Evolutionary conservation across 2,329 filamentous ascomycete species (phyloP).

Genomic region (Sphaerulina vaccinii): DNA sequence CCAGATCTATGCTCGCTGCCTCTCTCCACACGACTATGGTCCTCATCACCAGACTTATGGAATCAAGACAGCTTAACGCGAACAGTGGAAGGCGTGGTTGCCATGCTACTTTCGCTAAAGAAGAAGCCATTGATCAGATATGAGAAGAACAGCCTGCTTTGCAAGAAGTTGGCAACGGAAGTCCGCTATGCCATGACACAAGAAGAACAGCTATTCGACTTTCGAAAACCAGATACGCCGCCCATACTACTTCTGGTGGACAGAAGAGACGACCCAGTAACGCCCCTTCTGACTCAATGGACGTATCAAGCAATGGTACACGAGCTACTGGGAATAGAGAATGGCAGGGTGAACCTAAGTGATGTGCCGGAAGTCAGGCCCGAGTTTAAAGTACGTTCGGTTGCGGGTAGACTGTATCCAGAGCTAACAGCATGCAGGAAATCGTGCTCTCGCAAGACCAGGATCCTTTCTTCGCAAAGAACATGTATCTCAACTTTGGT

Average conservation of each 20-base stretch:
- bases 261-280: conserved; percentile 89
- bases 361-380: conserved; percentile 45
- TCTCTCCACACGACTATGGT: conserved; percentile 34
- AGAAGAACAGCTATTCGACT: conserved; percentile 95
- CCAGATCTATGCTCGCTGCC: conserved; percentile 64
- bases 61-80: conserved; percentile 84
- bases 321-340: conserved; percentile 87
- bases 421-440: conserved; percentile 54
- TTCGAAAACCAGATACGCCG: conserved; percentile 89
- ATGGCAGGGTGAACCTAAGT: conserved; percentile 87
- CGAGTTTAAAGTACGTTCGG: conserved; percentile 31
- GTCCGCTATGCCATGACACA: conserved; percentile 90
- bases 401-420: background rate
- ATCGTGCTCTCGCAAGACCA: conserved; percentile 95
- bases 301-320: conserved; percentile 99
- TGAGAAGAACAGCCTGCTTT: conserved; percentile 82
- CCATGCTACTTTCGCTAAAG: conserved; percentile 82
- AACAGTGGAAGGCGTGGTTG: conserved; percentile 82
- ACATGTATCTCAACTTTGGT: conserved; percentile 98
- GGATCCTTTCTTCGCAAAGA: conserved; percentile 98
- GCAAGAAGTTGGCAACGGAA: conserved; percentile 91
- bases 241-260: conserved; percentile 90
- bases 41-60: conserved; percentile 71
- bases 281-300: conserved; percentile 93
- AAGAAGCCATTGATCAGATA: conserved; percentile 96